Base-by-base conservation (phyloP, 108 stramenopile species). In the Poteriospumella lacustris region DNA sequence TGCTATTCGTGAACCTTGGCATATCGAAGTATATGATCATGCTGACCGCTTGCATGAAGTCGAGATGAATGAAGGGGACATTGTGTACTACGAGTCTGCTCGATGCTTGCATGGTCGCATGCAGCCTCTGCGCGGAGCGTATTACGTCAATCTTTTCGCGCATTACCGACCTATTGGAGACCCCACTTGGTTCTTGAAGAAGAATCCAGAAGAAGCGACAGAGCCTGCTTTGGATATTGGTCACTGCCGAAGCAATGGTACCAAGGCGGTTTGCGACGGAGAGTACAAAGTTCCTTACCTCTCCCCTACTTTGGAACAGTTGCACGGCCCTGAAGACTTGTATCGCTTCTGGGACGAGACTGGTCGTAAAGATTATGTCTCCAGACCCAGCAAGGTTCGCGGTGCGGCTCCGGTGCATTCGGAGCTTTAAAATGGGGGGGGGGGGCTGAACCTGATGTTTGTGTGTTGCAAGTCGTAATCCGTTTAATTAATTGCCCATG, bases 1-100 rank as follows among this genome's bases (percentile, higher is more conserved):
- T 2, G 87, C 85, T 79, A 76, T 92, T 34, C 84, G 85, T 3
- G 79, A 88, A 58, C 89, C 90, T 9, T 94, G 93, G 93, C 85
- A 87, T 2, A 85, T 94, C 12, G 91, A 92, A 69, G 89, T 92
- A 2, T 80, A 89, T 58, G 90, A 94, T 78, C 86, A 90, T 58
- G 83, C 78, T 43, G 83, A 88, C 70, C 79, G 90, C 1, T 78
- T 83, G 36, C 88, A 90, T 59, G 89, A 91, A 77, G 85, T 92
- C 24, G 78, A 79, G 28, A 90, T 92, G 90, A 73, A 88, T 72
- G 89, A 91, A 2, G 95, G 93, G 19, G 41, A 86, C 33, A 85
- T 94, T 15, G 87, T 96, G 9, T 91, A 88, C 62, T 95, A 95
- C 68, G 94, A 95, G 83, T 87, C 86, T 70, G 93, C 93, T 26